Conservation (phyloP, 164 flowering plant genomes). For the Euptelea pleiosperma region DNA sequence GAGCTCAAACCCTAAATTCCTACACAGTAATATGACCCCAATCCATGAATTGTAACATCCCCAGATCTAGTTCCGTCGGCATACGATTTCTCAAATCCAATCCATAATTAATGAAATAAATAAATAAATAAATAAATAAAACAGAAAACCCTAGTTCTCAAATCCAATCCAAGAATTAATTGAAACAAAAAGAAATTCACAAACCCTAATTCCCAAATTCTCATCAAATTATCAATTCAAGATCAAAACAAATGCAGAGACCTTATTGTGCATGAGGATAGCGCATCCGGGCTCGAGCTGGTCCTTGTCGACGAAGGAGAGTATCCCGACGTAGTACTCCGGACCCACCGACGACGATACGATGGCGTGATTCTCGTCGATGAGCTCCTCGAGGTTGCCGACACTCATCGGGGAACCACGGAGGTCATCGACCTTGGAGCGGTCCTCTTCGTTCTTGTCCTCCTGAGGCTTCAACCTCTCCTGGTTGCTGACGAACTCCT, state of each 20-base stretch:
- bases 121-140: too few relatives aligned
- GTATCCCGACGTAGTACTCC: conserved; percentile 35
- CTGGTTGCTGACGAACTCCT: conserved; percentile 37
- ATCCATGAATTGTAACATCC: background rate
- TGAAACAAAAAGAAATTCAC: background rate
- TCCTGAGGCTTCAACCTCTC: conserved; percentile 41
- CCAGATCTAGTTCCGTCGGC: conserved; percentile 2
- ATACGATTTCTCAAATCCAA: too few relatives aligned
- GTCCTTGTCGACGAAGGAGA: conserved; percentile 42
- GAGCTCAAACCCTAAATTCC: background rate
- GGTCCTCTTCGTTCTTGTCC: conserved; percentile 39
- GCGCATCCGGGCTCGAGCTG: conserved; percentile 43
- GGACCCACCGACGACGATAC: conserved; percentile 39
- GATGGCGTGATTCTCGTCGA: conserved; percentile 43
- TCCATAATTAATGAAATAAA: too few relatives aligned
- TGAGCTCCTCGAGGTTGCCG: conserved; percentile 35
- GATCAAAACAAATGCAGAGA: background rate
- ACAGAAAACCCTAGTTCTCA: too few relatives aligned
- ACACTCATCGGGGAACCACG: conserved; percentile 40
- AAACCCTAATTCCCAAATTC: conserved; percentile 8
- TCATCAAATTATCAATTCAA: background rate
- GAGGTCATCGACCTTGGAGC: conserved; percentile 38
- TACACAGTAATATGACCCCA: background rate
- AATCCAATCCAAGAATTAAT: background rate
- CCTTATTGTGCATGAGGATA: conserved; percentile 43